Base-by-base conservation (phyloP, 176 grass and related monocot genomes). In the Carex myosuroides region DNA sequence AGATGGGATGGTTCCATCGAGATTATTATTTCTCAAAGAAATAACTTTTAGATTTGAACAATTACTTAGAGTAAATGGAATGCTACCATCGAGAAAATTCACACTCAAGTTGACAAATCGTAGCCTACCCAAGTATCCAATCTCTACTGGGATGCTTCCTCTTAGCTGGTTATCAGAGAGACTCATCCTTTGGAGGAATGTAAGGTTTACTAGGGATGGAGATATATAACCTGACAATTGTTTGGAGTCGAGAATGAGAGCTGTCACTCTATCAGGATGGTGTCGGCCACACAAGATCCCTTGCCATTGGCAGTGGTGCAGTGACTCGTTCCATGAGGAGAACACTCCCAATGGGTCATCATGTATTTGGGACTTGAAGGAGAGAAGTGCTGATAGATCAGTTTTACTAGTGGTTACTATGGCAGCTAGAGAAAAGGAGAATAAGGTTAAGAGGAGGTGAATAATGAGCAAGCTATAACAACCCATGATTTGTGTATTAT, bases 241-340 rank as follows among this genome's bases (percentile, higher is more conserved):
- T 13, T 73, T 73, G 18, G 91, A 85, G 6, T 62, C 52, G 0
- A 89, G 11, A 13, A 59, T 1, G 3, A 92, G 5, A 14, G 46
- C 41, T 1, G 63, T 30, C 21, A 92, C 90, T 67, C 83, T 85
- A 3, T 85, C 79, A 0, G 88, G 62, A 22, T 85, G 90, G 17
- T 24, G 70, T 0, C 78, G 24, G 16, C 91, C 54, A 30, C 88
- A 92, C 3, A 22, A 26, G 22, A 92, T 46, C 0, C 90, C 91
- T 26, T 6, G 29, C 88, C 88, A 92, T 17, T 37, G 30, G 46
- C 88, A 92, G 4, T 83, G n/a, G 18, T 83, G 75, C 46, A 26
- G 18, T 41, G 87, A 72, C 3, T 76, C 4, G 3, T 90, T 92
- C 90, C 90, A 92, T 24, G 87, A 92, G 37, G 75, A 73, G 13